Percentiles rank a stretch among this genome's conserved stretches.
These are phyloP conservation scores for Dictyophora rubrovolvata DNA, from an alignment of 768 basidiomycete species.

Conservation along the genomic window DNA sequence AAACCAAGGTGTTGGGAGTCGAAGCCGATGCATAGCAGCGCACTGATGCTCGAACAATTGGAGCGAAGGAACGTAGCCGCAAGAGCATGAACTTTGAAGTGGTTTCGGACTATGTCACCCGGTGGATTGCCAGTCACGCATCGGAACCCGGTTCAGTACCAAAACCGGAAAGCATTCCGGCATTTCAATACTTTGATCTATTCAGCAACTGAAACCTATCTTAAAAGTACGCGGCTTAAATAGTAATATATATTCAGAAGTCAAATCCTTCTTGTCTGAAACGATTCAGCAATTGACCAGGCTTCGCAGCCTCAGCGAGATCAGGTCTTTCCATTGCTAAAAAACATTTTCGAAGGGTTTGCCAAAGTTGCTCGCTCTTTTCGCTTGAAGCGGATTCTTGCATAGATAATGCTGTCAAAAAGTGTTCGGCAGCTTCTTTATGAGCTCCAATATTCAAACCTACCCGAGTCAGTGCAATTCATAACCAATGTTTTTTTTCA, in stretches of 20 bases:
- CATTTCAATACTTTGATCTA: too few species aligned
- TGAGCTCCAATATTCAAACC: conserved; percentile 93
- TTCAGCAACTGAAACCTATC: too few species aligned
- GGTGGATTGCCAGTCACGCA: not conserved
- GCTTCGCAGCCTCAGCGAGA: conserved; percentile 65
- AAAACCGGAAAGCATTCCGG: too few species aligned
- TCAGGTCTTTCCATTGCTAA: conserved; percentile 77
- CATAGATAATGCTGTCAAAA: conserved; percentile 65
- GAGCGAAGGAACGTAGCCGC: not conserved
- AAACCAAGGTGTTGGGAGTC: conserved; percentile 71
- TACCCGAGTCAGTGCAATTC: conserved; percentile 20
- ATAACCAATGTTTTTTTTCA: conserved; percentile 1
- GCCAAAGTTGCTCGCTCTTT: conserved; percentile 82
- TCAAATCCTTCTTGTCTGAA: conserved; percentile 87
- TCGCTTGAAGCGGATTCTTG: conserved; percentile 60
- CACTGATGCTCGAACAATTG: not conserved
- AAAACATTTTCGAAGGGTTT: conserved; percentile 76
- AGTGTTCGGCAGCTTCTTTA: conserved; percentile 85
- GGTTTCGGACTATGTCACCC: not conserved
- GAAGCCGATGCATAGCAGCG: conserved; percentile 44
- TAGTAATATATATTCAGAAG: conserved; percentile 38
- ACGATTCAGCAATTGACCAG: conserved; percentile 50
- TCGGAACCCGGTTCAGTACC: too few species aligned
- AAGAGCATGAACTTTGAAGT: not conserved
- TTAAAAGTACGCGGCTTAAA: too few species aligned